Base-by-base conservation (phyloP, 768 basidiomycete genomes). In the Roridomyces roridus region DNA sequence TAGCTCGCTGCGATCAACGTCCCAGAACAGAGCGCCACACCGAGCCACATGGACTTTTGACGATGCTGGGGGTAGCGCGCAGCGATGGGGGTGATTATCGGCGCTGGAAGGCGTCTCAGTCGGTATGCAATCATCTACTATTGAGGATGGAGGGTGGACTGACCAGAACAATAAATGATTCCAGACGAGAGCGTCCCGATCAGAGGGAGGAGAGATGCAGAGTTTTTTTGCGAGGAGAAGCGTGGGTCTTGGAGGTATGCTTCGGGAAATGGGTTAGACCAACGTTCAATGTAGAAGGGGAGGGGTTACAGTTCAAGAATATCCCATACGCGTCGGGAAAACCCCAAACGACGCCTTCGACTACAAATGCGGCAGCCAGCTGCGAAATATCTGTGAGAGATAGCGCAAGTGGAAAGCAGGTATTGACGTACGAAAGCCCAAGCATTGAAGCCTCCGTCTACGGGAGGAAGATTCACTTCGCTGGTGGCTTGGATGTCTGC, bases 101-200 rank as follows among this genome's bases (percentile, higher is more conserved):
- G 18, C 1, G 29, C 58, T 59, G 28, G n/a, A n/a, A n/a, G n/a
- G n/a, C n/a, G n/a, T n/a, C n/a, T n/a, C n/a, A n/a, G n/a, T 15
- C 6, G 20, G 6, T 8, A 24, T n/a, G n/a, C n/a, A n/a, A n/a
- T n/a, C n/a, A n/a, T n/a, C n/a, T n/a, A n/a, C n/a, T n/a, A n/a
- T n/a, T 45, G 25, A 4, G 25, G 25, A 45, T 21, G 20, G 41
- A 1, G 29, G 29, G 47, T 29, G 54, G 4, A 44, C 40, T 31
- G 46, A 68, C 71, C 68, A 20, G 70, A 66, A 39, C 69, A 72
- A 54, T 71, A 73, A 17, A 71, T 72, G 28, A 72, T 64, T 1
- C 72, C 71, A 34, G 68, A 64, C 3, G 67, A 64, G 2, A 70
- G 55, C 1, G 65, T 68, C 14, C 72, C 72, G 39, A 70, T 64